Percentiles rank a stretch among this genome's conserved stretches.
Evolutionary conservation across 805 yeast species (phyloP).

Genomic region (Suhomyces tanzawaensis): DNA sequence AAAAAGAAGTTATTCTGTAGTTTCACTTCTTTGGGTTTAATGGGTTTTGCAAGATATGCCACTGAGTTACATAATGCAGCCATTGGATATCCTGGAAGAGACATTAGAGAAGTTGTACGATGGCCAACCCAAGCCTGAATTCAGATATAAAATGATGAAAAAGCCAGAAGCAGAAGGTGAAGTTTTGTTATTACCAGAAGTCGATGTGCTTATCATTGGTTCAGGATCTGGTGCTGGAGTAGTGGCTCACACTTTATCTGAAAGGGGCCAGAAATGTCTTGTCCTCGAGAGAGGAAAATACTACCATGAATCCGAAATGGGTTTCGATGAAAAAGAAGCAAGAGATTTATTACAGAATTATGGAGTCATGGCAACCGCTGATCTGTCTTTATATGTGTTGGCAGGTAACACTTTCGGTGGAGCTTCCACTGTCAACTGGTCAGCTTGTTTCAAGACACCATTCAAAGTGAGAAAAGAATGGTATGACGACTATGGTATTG

Average conservation of each 20-base stretch:
- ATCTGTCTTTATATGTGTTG: slow-evolving; percentile 34
- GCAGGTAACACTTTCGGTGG: slow-evolving; percentile 59
- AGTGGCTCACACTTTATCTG: slow-evolving; percentile 18
- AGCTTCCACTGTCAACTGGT: slow-evolving; percentile 58
- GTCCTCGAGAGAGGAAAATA: slow-evolving; percentile 46
- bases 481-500: slow-evolving; percentile 44
- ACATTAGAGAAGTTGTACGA: slow-evolving; percentile 27
- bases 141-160: slow-evolving; percentile 27
- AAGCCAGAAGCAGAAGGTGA: slow-evolving; percentile 25
- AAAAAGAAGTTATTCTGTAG: slow-evolving; percentile 35
- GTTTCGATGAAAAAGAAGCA: slow-evolving; percentile 37
- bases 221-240: slow-evolving; percentile 24
- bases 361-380: slow-evolving; percentile 33
- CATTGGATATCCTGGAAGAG: slow-evolving; percentile 37
- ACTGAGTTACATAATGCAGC: slow-evolving; percentile 30
- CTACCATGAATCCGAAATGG: slow-evolving; percentile 36
- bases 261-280: slow-evolving; percentile 14
- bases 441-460: slow-evolving; percentile 50
- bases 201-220: slow-evolving; percentile 20
- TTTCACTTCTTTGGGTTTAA: slow-evolving; percentile 22
- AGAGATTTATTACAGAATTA: slow-evolving; percentile 35
- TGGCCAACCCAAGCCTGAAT: slow-evolving; percentile 23
- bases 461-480: slow-evolving; percentile 50
- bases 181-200: slow-evolving; percentile 30
- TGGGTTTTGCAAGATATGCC: slow-evolving; percentile 23